Base-by-base conservation (phyloP, 129 eudicot genomes). In the Flaveria linearis region DNA sequence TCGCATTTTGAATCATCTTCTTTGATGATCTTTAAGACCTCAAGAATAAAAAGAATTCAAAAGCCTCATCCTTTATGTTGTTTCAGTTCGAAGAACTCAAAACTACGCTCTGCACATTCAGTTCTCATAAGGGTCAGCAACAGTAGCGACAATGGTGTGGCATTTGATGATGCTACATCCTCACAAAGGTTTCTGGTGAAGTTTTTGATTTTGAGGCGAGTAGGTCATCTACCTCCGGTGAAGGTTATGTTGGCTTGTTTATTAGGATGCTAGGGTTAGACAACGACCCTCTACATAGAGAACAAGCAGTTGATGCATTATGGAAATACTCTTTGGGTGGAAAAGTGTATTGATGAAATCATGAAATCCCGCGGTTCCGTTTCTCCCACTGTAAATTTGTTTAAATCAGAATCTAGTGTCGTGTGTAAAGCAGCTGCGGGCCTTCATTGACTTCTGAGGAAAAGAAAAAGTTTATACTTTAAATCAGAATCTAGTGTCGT, bases 401-500 rank as follows among this genome's bases (percentile, higher is more conserved):
- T 92, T 22, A 86, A 85, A 46, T 92, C 96, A 33, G 85, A 88
- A n/a, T 92, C 98, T 22, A 73, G 57, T 66, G 46, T 79, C 78
- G 84, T 96, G 12, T 88, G 92, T 82, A 96, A 88, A 86, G 96
- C 90, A 68, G 96, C 98, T 69, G 86, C 96, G 20, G 96, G 96
- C 39, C 87, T 92, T 60, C 0, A 20, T 20, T 20, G 22, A 20
- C 22, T 20, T 20, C 0, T 20, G 22, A 20, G 22, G 22, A 0
- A 20, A 20, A 20, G 22, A 0, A 20, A 20, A 20, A 20, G 22
- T 26, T 26, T 26, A 26, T 86, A n/a, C n/a, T n/a, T n/a, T n/a
- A n/a, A n/a, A n/a, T n/a, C n/a, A n/a, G n/a, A n/a, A n/a, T n/a
- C n/a, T n/a, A n/a, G n/a, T n/a, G n/a, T n/a, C n/a, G n/a, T n/a